Base-by-base conservation (phyloP, 306 rosid genomes). In the Gastrolobium villosum region DNA sequence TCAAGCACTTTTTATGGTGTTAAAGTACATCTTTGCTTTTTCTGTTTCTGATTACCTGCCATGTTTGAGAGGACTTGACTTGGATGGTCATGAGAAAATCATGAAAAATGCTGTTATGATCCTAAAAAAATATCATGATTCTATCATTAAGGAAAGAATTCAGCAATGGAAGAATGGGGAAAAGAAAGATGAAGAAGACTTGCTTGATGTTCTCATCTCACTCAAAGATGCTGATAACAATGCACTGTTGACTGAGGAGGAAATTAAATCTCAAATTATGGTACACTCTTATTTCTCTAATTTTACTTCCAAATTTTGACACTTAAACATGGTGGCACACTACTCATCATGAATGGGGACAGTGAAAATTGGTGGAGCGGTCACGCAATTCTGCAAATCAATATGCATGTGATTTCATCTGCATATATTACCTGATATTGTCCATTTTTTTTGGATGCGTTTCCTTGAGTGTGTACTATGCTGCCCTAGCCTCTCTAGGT, bases 41-140 rank as follows among this genome's bases (percentile, higher is more conserved):
- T 76, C 28, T 6, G 26, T 82, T 10, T 75, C 78, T 2, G 85
- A 82, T 60, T 82, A 55, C 15, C 8, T 80, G 40, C 75, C 85
- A 5, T 76, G 85, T 1, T 32, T 59, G 15, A 59, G 15, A 7
- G 40, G 20, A 3, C 7, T 59, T 4, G 40, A 59, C 3, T 31
- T 10, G 68, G 74, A 79, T 52, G 32, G 8, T 0, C 41, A 59
- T 31, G 8, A 59, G 10, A 59, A 11, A 15, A 59, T 3, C 3
- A 10, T 32, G 5, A 59, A 31, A 40, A 31, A 59, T 6, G 65
- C 65, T 32, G 9, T 14, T 31, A 10, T 30, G 15, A 31, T 0
- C 7, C 4, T 59, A 15, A 32, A 4, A 15, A 59, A 59, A 31
- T 10, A 59, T 59, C 65, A 59, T 10, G 40, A 59, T 2, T 40